Evolutionary conservation across 768 basidiomycete genomes (phyloP), one percentile per base, ranked within the genome.

Genomic region (Boletus eberwhitei): DNA sequence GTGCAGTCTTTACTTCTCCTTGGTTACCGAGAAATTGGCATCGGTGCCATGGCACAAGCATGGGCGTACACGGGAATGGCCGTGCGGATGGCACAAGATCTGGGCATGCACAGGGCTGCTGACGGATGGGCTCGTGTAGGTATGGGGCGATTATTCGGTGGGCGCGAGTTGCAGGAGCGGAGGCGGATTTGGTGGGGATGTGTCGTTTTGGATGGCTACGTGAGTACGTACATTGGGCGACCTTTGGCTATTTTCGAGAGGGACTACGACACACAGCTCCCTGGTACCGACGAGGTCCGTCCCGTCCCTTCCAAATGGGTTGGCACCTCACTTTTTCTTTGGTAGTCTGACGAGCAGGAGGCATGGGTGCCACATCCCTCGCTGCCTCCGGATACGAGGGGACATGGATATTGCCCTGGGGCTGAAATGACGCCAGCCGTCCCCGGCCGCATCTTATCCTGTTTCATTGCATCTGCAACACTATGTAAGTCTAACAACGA

Each of bases 31-130:
- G 91, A 95, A 70, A 80, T 92, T 39, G 93, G 93, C 3, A 88
- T 93, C 54, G 93, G 90, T 42, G 84, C 89, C 17, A 95, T 93
- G 91, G 86, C 87, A 8, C 83, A 87, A 69, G 86, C 89, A 32
- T 95, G 92, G 93, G 79, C 85, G 11, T 91, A 87, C 64, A 80
- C 85, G 19, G 91, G 92, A 12, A 89, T 91, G 87, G 91, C 88
- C 0, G 85, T 94, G 36, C 80, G 93, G n/a, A 93, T 94, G 90
- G 90, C 90, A 16, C 90, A 91, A 71, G 90, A 93, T 69, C 69
- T 93, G 51, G 90, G 90, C 8, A 82, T 93, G 80, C 90, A 93
- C 64, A 80, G 88, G 35, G 80, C 79, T 59, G 87, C 91, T 31
- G 90, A 92, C 64, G 83, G 84, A 29, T 93, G 90, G 90, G 79